A percentile compares a stretch with the other conserved stretches of the same genome.
These are phyloP conservation scores for Pyrenochaeta sp. DNA, from an alignment of 2,329 filamentous ascomycete species.

Conservation along the genomic window DNA sequence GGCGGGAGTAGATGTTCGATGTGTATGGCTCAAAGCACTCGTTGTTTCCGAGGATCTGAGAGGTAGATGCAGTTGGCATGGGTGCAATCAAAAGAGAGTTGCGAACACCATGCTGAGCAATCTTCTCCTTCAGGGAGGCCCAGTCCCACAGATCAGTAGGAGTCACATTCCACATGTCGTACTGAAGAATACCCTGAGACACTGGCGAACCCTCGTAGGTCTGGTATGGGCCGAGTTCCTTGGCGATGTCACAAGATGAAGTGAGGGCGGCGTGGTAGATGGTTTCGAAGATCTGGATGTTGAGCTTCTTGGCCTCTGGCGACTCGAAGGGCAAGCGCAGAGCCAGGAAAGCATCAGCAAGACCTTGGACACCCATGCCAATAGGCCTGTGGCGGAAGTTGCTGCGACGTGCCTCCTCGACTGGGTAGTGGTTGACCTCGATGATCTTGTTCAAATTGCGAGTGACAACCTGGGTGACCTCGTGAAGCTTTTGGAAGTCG, in stretches of 20 bases:
- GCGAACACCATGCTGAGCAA: conserved; percentile 90
- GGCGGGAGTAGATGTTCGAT: conserved; percentile 98
- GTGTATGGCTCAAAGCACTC: conserved; percentile 99
- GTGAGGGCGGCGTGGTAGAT: conserved; percentile 97
- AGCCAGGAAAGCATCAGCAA: conserved; percentile 97
- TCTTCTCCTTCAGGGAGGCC: conserved; percentile 85
- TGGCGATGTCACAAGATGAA: conserved; percentile 84
- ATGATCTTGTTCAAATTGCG: conserved; percentile 98
- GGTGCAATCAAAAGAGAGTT: conserved; percentile 95
- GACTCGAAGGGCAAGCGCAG: conserved; percentile 97
- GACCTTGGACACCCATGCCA: conserved; percentile 94
- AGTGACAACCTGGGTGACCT: conserved; percentile 89
- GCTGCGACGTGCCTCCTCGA: conserved; percentile 89
- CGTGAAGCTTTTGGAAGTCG: conserved; percentile 96
- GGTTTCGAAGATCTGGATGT: conserved; percentile 99
- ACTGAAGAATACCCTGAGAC: conserved; percentile 94
- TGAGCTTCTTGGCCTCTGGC: conserved; percentile 88
- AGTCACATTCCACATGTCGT: conserved; percentile 97
- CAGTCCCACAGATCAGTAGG: conserved; percentile 97
- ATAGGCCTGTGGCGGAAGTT: conserved; percentile 98
- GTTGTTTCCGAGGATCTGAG: conserved; percentile 98
- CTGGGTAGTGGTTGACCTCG: conserved; percentile 98
- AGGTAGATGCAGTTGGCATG: conserved; percentile 97
- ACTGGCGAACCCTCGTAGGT: conserved; percentile 93
- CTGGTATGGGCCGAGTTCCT: conserved; percentile 82